Conservation (phyloP, 257 asterid genomes). For the Phtheirospermum japonicum region DNA sequence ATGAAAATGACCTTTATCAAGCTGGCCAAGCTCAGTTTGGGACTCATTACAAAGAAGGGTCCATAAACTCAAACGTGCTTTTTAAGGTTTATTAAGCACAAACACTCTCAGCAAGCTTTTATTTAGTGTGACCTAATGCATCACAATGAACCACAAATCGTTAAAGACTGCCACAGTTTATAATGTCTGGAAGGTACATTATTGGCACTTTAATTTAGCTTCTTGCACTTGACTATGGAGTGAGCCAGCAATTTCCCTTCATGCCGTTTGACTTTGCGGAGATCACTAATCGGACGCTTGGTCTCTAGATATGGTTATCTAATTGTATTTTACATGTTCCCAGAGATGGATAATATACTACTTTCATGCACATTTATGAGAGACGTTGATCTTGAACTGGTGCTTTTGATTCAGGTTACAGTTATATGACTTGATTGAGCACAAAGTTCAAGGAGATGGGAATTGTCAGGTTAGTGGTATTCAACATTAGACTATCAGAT, state of each 20-base stretch:
- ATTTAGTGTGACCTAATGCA: slow-evolving; percentile 11
- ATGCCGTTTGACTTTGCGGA: slow-evolving; percentile 25
- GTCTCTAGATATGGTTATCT: background rate
- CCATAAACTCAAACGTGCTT: slow-evolving; percentile 2
- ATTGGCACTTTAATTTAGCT: slow-evolving; percentile 1
- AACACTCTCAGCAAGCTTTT: slow-evolving; percentile 11
- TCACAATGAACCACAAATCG: slow-evolving; percentile 2
- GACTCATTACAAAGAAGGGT: background rate
- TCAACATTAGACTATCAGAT: slow-evolving; percentile 8
- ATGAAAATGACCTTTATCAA: background rate
- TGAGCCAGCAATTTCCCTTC: too few relatives aligned
- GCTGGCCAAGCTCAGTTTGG: background rate
- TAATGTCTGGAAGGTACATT: slow-evolving; percentile 2
- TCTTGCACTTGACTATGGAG: slow-evolving; percentile 10
- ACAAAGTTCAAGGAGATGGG: slow-evolving; percentile 95
- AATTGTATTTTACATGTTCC: slow-evolving; percentile 3
- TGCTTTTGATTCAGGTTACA: slow-evolving; percentile 64
- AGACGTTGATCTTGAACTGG: slow-evolving; percentile 8
- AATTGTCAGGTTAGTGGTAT: slow-evolving; percentile 82
- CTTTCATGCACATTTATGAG: slow-evolving; percentile 21
- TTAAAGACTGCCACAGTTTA: slow-evolving; percentile 6
- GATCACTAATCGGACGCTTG: background rate
- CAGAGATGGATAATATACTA: slow-evolving; percentile 8
- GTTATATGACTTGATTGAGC: slow-evolving; percentile 79
- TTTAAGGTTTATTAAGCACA: slow-evolving; percentile 17